Evolutionary conservation across 192 early-diverging fungal species (phyloP), one percentile per base, ranked within the genome.

Genomic region (Gorgonomyces haynaldii): DNA sequence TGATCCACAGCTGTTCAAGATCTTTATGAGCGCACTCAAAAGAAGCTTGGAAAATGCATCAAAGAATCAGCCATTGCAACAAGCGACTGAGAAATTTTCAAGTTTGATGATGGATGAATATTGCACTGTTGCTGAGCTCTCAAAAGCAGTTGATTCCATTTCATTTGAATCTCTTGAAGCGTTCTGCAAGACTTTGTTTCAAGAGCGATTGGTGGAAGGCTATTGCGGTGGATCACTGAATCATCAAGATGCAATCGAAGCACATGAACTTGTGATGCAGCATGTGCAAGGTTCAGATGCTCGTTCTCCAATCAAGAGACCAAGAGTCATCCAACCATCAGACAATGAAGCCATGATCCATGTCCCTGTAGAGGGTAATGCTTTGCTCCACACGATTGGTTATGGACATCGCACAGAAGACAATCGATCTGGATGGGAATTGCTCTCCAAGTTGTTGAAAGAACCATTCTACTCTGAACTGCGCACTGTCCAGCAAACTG

Each of bases 401-500:
- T 10, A 46, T 20, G 66, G 66, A 1, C 10, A 27, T 5, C 41
- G 37, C 15, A 44, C 23, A 12, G 39, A 44, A 10, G 12, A 34
- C 9, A 1, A 25, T 28, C 25, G 57, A 16, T 52, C 50, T n/a
- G 57, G 42, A 10, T 42, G 50, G 40, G 54, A 60, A 35, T 16
- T 68, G 4, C 42, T 68, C 8, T 16, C 50, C 22, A 68, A 68
- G 38, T 39, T 68, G 15, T 39, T 60, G 15, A 63, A 68, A 50
- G 66, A 68, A 46, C 66, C 66, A 17, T 60, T 64, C 30, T 68
- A 64, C 30, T 54, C 61, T 13, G 61, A 64, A 36, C 45, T 48
- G 10, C 36, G 65, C n/a, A 67, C 59, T 2, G 47, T 52, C 22
- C 55, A 57, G 37, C 58, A 67, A 52, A 68, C 66, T 13, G 66